These are phyloP conservation scores for Aaosphaeria arxii DNA, from an alignment of 2,329 filamentous ascomycete species.

Conservation along the genomic window DNA sequence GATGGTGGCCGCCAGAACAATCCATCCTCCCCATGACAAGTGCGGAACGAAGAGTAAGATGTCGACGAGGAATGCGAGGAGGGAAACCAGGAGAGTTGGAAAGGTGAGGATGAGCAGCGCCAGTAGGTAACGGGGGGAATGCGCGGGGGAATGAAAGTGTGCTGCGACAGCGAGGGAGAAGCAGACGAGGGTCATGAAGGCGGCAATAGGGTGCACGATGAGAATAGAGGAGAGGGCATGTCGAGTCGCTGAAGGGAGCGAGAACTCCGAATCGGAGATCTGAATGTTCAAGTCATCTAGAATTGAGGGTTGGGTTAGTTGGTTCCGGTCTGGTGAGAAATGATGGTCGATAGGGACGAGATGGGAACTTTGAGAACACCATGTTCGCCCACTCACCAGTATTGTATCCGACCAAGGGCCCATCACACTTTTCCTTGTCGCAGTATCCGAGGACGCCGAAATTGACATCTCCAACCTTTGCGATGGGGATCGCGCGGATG, in stretches of 20 bases:
- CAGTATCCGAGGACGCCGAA: conserved; percentile 96
- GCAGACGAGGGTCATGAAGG: conserved; percentile 80
- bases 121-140: conserved; percentile 86
- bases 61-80: conserved; percentile 89
- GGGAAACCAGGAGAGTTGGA: conserved; percentile 75
- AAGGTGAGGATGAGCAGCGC: conserved; percentile 82
- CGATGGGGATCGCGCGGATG: conserved; percentile 79
- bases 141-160: conserved; percentile 82
- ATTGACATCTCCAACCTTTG: conserved; percentile 69
- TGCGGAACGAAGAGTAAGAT: conserved; percentile 93
- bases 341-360: too few relatives aligned
- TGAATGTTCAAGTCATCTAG: conserved; percentile 49
- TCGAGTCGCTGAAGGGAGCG: conserved; percentile 62
- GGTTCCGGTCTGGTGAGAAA: too few relatives aligned
- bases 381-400: conserved; percentile 58
- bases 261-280: conserved; percentile 52
- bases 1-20: conserved; percentile 86
- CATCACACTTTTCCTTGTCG: conserved; percentile 62
- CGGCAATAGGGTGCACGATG: conserved; percentile 88
- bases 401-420: conserved; percentile 80
- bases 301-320: not conserved
- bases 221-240: conserved; percentile 80
- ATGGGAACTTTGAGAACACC: too few relatives aligned
- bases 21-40: conserved; percentile 88
- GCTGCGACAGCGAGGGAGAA: conserved; percentile 74